Evolutionary conservation across 352 stramenopile species (phyloP).

Genomic region (Globisporangium polare): DNA sequence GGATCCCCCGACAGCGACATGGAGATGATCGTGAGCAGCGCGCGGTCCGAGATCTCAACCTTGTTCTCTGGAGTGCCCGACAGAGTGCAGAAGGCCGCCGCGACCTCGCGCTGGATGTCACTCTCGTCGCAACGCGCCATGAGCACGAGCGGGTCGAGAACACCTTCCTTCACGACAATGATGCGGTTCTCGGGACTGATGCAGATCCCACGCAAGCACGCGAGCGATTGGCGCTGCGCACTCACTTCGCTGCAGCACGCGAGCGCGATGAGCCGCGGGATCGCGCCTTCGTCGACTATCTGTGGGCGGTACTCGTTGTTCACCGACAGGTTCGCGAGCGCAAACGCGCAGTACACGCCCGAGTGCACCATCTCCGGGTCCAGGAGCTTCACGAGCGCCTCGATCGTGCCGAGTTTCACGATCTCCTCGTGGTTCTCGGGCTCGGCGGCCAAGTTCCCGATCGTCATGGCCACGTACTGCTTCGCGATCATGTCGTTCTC

Average conservation of each 20-base stretch:
- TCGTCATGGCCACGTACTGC: constrained; percentile 94
- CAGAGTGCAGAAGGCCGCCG: constrained; percentile 92
- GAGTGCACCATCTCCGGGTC: constrained; percentile 86
- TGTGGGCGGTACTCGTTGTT: constrained; percentile 91
- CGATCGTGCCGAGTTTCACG: constrained; percentile 87
- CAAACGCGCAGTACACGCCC: constrained; percentile 91
- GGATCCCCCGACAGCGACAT: constrained; percentile 91
- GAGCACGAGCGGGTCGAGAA: constrained; percentile 94
- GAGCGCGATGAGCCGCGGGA: constrained; percentile 92
- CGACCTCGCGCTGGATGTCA: constrained; percentile 91
- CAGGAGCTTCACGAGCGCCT: constrained; percentile 89
- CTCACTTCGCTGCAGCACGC: constrained; percentile 93
- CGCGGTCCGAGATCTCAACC: constrained; percentile 91
- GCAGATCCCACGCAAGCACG: constrained; percentile 91
- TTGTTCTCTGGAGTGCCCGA: constrained; percentile 96
- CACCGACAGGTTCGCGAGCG: constrained; percentile 92
- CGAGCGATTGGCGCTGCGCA: constrained; percentile 90
- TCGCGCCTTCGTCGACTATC: constrained; percentile 92
- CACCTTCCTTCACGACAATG: constrained; percentile 90
- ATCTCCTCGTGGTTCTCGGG: constrained; percentile 94
- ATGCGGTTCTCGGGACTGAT: constrained; percentile 89
- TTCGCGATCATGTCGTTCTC: constrained; percentile 89
- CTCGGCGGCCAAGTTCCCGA: constrained; percentile 95
- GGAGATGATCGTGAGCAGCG: constrained; percentile 94
- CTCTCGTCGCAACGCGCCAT: constrained; percentile 92